Evolutionary conservation across 257 asterid species (phyloP).

Genomic region (Capsicum rhomboideum): DNA sequence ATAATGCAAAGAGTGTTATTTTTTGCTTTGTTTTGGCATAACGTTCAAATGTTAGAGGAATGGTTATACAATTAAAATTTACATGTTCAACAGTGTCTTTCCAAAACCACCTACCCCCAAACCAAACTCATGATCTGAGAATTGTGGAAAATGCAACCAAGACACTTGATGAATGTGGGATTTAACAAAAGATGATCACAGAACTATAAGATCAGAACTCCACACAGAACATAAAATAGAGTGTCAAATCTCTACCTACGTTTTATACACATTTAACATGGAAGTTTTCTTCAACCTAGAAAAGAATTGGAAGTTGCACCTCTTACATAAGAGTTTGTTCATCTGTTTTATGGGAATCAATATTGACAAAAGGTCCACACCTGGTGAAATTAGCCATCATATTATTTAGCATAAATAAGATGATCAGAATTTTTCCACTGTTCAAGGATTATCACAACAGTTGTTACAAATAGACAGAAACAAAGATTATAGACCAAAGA

Average conservation of each 20-base stretch:
- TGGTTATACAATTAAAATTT: not conserved
- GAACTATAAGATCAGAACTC: not conserved
- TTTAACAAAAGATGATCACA: not conserved
- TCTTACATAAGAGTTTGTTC: not conserved
- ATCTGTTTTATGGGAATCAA: not conserved
- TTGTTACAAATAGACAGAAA: not conserved
- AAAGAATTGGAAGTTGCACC: not conserved
- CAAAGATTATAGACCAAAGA: not conserved
- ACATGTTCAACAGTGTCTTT: not conserved
- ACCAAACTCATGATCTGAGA: not conserved
- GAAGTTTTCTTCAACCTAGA: not conserved
- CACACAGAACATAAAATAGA: not conserved
- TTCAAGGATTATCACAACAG: not conserved
- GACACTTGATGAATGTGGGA: not conserved
- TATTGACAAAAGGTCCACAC: not conserved
- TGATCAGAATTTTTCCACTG: not conserved
- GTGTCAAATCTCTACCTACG: not conserved
- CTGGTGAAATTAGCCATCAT: not conserved
- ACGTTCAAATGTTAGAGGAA: not conserved
- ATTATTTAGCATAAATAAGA: not conserved
- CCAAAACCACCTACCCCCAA: not conserved
- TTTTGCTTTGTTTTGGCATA: not conserved
- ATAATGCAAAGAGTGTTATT: not conserved
- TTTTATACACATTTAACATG: not conserved
- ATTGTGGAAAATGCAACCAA: not conserved